Evolutionary conservation across 345 rosid genomes (phyloP).

Genomic region (Limnanthes douglasii): DNA sequence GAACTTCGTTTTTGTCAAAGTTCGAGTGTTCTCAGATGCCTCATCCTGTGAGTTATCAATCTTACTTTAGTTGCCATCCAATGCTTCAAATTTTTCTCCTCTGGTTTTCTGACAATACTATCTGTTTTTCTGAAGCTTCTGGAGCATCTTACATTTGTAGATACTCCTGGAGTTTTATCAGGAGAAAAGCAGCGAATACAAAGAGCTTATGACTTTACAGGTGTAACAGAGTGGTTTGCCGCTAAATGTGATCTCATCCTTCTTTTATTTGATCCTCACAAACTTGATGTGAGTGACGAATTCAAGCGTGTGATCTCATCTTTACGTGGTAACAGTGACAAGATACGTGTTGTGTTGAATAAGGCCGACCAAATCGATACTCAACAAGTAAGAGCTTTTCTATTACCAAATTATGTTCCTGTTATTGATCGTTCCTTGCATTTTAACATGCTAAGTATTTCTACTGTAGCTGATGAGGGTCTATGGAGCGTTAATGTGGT

Average conservation of each 20-base stretch:
- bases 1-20: constrained; percentile 85
- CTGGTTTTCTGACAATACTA: constrained; percentile 6
- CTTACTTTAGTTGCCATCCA: constrained; percentile 3
- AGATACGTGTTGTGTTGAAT: constrained; percentile 90
- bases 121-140: constrained; percentile 39
- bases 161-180: constrained; percentile 91
- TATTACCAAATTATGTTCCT: too few species aligned
- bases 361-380: constrained; percentile 95
- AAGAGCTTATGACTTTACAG: constrained; percentile 81
- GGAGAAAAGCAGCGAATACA: constrained; percentile 93
- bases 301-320: constrained; percentile 94
- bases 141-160: constrained; percentile 85
- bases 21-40: constrained; percentile 98
- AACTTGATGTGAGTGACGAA: constrained; percentile 89
- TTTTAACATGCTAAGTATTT: constrained; percentile 3
- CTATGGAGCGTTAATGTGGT: constrained; percentile 98
- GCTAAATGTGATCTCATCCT: constrained; percentile 93
- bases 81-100: not conserved
- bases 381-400: constrained; percentile 72
- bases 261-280: constrained; percentile 93
- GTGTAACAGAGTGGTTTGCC: constrained; percentile 96
- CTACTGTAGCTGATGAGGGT: constrained; percentile 83
- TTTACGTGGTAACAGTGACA: constrained; percentile 93
- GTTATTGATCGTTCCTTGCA: constrained; percentile 3
- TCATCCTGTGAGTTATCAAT: constrained; percentile 46